Evolutionary conservation across 805 yeast genomes (phyloP).

Genomic region (Myxozyma neotropica): DNA sequence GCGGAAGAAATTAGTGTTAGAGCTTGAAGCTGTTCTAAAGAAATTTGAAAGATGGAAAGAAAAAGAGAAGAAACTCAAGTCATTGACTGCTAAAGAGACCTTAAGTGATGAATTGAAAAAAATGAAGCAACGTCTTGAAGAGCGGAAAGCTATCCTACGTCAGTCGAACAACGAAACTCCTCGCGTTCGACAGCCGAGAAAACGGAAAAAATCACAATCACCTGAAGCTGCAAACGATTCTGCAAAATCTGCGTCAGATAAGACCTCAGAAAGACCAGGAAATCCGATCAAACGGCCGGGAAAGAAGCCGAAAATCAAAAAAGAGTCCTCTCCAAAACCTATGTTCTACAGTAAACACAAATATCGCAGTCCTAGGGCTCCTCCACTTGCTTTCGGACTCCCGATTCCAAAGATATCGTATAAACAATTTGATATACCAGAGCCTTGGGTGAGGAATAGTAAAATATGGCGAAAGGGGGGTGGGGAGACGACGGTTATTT

Average conservation of each 20-base stretch:
- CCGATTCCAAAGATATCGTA: conserved; percentile 24
- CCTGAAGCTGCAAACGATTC: too few relatives aligned
- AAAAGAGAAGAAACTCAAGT: conserved; percentile 18
- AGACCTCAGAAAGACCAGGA: background rate
- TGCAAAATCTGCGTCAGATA: background rate
- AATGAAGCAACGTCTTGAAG: conserved; percentile 4
- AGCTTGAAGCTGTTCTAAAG: conserved; percentile 13
- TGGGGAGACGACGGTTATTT: background rate
- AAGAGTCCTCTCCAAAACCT: background rate
- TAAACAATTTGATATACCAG: conserved; percentile 22
- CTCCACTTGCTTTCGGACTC: conserved; percentile 25
- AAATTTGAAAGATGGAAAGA: conserved; percentile 27
- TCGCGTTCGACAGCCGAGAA: background rate
- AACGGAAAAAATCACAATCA: background rate
- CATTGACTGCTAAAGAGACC: background rate
- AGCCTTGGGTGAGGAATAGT: background rate
- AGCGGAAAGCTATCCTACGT: background rate
- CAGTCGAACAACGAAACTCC: background rate
- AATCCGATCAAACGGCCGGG: background rate
- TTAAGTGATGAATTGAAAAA: background rate
- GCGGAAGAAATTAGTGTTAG: conserved; percentile 17
- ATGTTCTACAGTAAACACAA: conserved; percentile 7
- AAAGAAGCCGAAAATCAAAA: background rate
- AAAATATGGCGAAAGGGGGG: background rate
- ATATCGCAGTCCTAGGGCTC: conserved; percentile 1